These are phyloP conservation scores for Beauveria sp. DNA, from an alignment of 2,329 filamentous ascomycete genomes.

Conservation along the genomic window DNA sequence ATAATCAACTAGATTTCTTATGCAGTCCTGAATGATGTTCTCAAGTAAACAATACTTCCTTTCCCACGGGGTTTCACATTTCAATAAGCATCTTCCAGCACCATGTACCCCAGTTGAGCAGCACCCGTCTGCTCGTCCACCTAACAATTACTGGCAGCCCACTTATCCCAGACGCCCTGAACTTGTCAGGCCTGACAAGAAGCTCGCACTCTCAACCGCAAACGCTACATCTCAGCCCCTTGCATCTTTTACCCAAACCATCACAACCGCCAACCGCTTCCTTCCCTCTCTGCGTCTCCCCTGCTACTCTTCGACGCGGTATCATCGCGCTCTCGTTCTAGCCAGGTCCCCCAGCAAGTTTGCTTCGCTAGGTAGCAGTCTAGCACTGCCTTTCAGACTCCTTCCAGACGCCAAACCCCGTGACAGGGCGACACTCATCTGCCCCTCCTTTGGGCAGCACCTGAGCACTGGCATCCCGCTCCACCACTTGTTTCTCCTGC, in stretches of 20 bases:
- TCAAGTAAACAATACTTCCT: no score
- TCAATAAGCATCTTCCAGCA: no score
- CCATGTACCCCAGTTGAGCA: no score
- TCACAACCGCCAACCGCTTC: background rate
- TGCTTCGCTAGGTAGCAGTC: background rate
- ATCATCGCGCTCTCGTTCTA: background rate
- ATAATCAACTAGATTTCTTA: background rate
- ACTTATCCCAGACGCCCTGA: slow-evolving; percentile 6
- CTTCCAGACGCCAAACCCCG: slow-evolving; percentile 11
- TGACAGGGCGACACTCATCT: slow-evolving; percentile 10
- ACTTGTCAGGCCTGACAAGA: background rate
- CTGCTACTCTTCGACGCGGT: background rate
- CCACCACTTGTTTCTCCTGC: slow-evolving; percentile 7
- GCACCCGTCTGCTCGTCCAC: no score
- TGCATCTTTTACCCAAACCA: background rate
- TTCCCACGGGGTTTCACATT: no score
- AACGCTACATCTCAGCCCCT: slow-evolving; percentile 1
- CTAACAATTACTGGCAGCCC: slow-evolving; percentile 3
- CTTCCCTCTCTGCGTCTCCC: background rate
- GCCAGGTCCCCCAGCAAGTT: slow-evolving; percentile 3
- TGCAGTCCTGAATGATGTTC: no score
- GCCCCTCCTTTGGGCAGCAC: slow-evolving; percentile 13
- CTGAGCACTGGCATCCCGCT: slow-evolving; percentile 10
- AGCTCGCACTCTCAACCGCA: background rate
- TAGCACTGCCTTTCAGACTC: slow-evolving; percentile 8